These are phyloP conservation scores for Nothopassalora personata DNA, from an alignment of 2,329 filamentous ascomycete species.

Conservation along the genomic window DNA sequence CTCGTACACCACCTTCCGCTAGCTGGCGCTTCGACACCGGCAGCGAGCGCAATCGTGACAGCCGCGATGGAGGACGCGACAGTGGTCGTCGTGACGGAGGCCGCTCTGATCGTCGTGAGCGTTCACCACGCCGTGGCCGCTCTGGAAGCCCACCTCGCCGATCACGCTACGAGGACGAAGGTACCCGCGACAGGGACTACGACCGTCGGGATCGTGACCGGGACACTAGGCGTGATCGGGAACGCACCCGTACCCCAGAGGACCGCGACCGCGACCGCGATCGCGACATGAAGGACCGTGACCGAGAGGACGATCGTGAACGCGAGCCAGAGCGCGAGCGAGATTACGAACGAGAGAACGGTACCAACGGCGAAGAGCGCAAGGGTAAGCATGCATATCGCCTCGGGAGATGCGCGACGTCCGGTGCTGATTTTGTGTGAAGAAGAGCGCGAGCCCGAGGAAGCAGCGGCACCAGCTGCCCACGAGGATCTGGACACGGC, in stretches of 20 bases:
- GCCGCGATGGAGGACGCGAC: conserved; percentile 43
- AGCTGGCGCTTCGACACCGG: conserved; percentile 98
- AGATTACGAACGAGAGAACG: conserved; percentile 28
- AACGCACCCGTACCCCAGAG: conserved; percentile 51
- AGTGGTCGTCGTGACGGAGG: conserved; percentile 62
- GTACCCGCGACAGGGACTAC: conserved; percentile 62
- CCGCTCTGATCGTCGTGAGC: conserved; percentile 52
- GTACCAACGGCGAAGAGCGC: conserved; percentile 72
- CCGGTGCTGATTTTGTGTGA: conserved; percentile 24
- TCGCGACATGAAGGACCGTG: conserved; percentile 47
- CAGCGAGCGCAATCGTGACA: conserved; percentile 63
- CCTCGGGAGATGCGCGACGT: conserved; percentile 4
- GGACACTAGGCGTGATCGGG: conserved; percentile 55
- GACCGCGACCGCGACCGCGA: conserved; percentile 69
- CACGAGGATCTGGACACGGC: conserved; percentile 96
- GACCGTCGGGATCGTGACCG: conserved; percentile 37
- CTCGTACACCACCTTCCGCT: conserved; percentile 91
- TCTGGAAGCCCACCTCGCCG: conserved; percentile 51
- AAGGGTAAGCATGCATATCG: conserved; percentile 62
- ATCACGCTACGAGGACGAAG: conserved; percentile 68
- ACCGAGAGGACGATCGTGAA: conserved; percentile 49
- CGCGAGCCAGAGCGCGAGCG: conserved; percentile 48
- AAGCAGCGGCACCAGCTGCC: conserved; percentile 73
- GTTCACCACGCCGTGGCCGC: conserved; percentile 67
- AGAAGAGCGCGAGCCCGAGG: conserved; percentile 38